Evolutionary conservation across 192 early-diverging fungal species (phyloP), one percentile per base, ranked within the genome.

Genomic region (Coemansia sp.): DNA sequence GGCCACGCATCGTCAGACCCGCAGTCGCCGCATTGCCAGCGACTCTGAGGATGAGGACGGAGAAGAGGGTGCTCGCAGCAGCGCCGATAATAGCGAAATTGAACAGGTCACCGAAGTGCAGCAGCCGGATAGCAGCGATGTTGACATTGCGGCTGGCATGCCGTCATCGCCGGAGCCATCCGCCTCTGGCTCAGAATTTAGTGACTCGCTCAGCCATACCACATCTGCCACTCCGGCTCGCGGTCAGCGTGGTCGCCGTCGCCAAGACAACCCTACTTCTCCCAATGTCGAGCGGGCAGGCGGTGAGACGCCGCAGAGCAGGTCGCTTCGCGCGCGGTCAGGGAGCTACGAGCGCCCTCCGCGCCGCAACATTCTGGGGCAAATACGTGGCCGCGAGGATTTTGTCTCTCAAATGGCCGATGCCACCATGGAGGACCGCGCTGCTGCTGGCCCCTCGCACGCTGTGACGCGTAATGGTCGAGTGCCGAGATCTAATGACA

Each of bases 11-110:
- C 49, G 50, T 8, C 42, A 57, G 39, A 58, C 49, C 23, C 70
- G 70, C 34, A 62, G 32, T 14, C 68, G 68, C 10, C 65, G 65
- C 19, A 55, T 68, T 37, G 56, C 71, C 21, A 68, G 64, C 51
- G 71, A 75, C 35, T 64, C 71, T 8, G 71, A 68, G 21, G 56
- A 60, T 8, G 60, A 53, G 27, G 39, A 48, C 14, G 33, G 29
- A 8, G 65, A 19, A n/a, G n/a, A n/a, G n/a, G n/a, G n/a, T n/a
- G n/a, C n/a, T n/a, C n/a, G n/a, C 13, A 25, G 21, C 1, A 27
- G 21, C 33, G 60, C 43, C 32, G 43, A 13, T 23, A 22, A 46
- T 53, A 43, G 51, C 51, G 27, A 46, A 51, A 39, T 30, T 40
- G 22, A 43, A 57, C 23, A 31, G 37, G 17, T 17, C 7, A 19